Conservation (phyloP, 257 asterid species). For the Perilla frutescens region DNA sequence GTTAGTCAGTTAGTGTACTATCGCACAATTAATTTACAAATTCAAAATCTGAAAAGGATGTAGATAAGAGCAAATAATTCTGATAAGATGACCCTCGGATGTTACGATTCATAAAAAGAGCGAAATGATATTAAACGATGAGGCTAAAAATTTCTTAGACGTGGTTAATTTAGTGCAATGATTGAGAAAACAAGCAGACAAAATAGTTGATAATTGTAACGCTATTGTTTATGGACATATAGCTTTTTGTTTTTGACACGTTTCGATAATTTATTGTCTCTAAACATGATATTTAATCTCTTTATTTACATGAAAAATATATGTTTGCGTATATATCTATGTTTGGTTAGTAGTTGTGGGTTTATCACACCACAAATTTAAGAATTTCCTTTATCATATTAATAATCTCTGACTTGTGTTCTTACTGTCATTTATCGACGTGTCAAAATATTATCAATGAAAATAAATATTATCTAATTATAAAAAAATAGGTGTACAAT, state of each 20-base stretch:
- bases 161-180: not conserved
- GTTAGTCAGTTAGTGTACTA: too few relatives aligned
- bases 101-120: not conserved
- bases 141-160: constrained; percentile 7
- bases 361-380: not conserved
- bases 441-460: not conserved
- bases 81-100: constrained; percentile 2
- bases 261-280: not conserved
- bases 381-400: not conserved
- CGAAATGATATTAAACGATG: not conserved
- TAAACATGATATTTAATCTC: not conserved
- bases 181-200: not conserved
- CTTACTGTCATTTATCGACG: not conserved
- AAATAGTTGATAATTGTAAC: not conserved
- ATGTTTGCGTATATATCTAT: too few relatives aligned
- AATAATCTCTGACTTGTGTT: not conserved
- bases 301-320: not conserved
- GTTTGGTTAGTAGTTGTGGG: not conserved
- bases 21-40: too few relatives aligned
- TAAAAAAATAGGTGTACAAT: too few relatives aligned
- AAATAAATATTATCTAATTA: not conserved
- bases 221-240: not conserved
- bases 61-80: not conserved
- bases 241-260: not conserved
- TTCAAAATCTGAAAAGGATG: not conserved